Evolutionary conservation across 2,329 filamentous ascomycete species (phyloP).

Genomic region (Alternaria arborescens): DNA sequence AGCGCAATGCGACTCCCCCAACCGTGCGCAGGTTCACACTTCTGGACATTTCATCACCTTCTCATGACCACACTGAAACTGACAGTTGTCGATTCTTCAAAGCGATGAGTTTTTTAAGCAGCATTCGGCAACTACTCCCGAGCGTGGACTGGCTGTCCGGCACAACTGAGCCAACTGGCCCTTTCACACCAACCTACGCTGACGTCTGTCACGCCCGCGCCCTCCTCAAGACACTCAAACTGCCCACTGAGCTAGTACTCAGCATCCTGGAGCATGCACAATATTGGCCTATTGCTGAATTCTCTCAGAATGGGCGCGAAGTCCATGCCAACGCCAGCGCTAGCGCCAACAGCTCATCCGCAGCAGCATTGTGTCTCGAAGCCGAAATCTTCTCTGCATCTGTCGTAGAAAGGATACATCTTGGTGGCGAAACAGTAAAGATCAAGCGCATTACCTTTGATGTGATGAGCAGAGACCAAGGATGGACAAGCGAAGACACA

Average conservation of each 20-base stretch:
- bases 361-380: slow-evolving; percentile 29
- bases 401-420: slow-evolving; percentile 8
- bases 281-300: slow-evolving; percentile 30
- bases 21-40: neutral
- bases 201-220: slow-evolving; percentile 36
- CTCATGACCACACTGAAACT: neutral
- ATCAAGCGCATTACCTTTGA: slow-evolving; percentile 37
- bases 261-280: slow-evolving; percentile 37
- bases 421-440: slow-evolving; percentile 26
- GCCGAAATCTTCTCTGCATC: slow-evolving; percentile 21
- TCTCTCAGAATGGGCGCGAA: neutral
- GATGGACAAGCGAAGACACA: slow-evolving; percentile 42
- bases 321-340: slow-evolving; percentile 12
- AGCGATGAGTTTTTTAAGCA: neutral
- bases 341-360: slow-evolving; percentile 2
- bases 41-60: neutral
- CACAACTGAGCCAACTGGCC: neutral
- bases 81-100: neutral
- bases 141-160: neutral
- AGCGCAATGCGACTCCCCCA: neutral
- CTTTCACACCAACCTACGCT: slow-evolving; percentile 27
- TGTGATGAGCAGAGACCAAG: slow-evolving; percentile 40
- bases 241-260: slow-evolving; percentile 45
- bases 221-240: slow-evolving; percentile 28
- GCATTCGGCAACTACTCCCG: neutral